Evolutionary conservation across 768 basidiomycete species (phyloP).

Genomic region (Punctularia strigosozonata): DNA sequence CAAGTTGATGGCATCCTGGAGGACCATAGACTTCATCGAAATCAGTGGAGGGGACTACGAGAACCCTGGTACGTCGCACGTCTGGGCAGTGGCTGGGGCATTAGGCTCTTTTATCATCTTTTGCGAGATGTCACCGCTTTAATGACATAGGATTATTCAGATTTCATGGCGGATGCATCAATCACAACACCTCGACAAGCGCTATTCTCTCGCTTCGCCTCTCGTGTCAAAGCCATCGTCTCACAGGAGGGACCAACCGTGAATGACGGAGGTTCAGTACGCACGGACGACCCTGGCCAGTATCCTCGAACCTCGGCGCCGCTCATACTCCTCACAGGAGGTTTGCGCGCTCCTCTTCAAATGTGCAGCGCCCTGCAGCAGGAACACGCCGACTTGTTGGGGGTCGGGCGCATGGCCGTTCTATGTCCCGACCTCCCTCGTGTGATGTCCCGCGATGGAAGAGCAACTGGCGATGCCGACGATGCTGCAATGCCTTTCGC

Average conservation of each 20-base stretch:
- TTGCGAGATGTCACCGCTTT: constrained; percentile 9
- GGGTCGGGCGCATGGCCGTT: constrained; percentile 60
- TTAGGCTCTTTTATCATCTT: not conserved
- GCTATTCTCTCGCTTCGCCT: not conserved
- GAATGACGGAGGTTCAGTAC: constrained; percentile 31
- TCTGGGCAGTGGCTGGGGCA: not conserved
- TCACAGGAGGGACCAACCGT: constrained; percentile 21
- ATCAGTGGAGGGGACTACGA: constrained; percentile 85
- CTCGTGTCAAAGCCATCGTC: no score
- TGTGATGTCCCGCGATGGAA: constrained; percentile 12
- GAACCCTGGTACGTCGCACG: constrained; percentile 40
- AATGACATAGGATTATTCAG: constrained; percentile 16
- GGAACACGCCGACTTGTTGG: constrained; percentile 60
- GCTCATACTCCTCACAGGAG: constrained; percentile 72
- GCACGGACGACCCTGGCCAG: constrained; percentile 9
- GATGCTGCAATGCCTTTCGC: constrained; percentile 7
- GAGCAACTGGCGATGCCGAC: constrained; percentile 8
- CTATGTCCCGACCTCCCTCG: constrained; percentile 49
- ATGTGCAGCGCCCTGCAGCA: constrained; percentile 40
- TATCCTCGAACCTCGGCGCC: constrained; percentile 25
- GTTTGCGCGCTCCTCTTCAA: constrained; percentile 48
- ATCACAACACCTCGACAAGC: not conserved
- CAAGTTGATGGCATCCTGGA: constrained; percentile 47
- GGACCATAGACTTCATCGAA: constrained; percentile 71
- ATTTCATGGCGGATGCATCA: constrained; percentile 23